Conservation (phyloP, 768 basidiomycete species). For the Ramaria sp. region DNA sequence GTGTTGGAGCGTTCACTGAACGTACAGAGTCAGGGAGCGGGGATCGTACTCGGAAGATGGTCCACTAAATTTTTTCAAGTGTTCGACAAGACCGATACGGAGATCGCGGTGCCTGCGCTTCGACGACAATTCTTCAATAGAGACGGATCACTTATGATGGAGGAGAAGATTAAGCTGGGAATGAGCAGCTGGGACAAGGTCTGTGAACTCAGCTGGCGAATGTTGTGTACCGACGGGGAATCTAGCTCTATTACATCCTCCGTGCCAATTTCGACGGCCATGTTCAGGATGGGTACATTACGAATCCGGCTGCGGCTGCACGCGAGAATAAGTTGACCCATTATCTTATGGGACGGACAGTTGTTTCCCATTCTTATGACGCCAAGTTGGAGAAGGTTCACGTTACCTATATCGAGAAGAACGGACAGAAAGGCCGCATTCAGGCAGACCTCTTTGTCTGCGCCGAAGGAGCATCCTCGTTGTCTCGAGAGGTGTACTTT, state of each 20-base stretch:
- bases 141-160: slow-evolving; percentile 5
- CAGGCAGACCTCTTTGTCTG: slow-evolving; percentile 5
- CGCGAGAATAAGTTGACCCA: background rate
- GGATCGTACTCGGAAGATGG: slow-evolving; percentile 8
- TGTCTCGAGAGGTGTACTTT: slow-evolving; percentile 9
- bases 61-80: slow-evolving; percentile 2
- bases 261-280: slow-evolving; percentile 8
- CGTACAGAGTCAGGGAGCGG: slow-evolving; percentile 9
- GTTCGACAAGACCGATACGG: slow-evolving; percentile 7
- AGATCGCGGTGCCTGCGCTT: slow-evolving; percentile 1
- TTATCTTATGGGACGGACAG: slow-evolving; percentile 7
- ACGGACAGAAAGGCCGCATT: background rate
- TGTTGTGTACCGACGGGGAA: background rate
- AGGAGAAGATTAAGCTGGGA: background rate
- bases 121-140: slow-evolving; percentile 5
- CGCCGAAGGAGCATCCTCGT: slow-evolving; percentile 8
- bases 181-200: slow-evolving; percentile 10
- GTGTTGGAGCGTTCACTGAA: slow-evolving; percentile 5
- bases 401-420: background rate
- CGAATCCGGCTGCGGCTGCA: background rate
- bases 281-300: slow-evolving; percentile 4
- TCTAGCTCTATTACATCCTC: slow-evolving; percentile 7
- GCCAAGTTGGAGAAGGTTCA: background rate
- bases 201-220: background rate
- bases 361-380: slow-evolving; percentile 7